A percentile compares a stretch with the other conserved stretches of the same genome.
phyloP scores from a whole-genome alignment of 352 stramenopile species.

The Phytophthora cryptogea region DNA sequence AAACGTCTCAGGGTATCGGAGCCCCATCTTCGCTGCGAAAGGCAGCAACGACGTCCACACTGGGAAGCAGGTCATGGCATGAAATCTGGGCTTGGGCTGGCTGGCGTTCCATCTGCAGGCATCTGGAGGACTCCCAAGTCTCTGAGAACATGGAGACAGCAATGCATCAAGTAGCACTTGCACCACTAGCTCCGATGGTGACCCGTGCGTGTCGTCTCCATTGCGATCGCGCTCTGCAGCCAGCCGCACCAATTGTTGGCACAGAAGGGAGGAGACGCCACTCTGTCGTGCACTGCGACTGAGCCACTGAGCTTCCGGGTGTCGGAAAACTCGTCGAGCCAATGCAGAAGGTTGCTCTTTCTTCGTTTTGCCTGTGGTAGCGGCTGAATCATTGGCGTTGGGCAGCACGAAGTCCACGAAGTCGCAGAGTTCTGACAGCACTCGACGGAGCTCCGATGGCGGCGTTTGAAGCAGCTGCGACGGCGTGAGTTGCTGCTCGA shows the following conservation, averaged over 20 bases:
- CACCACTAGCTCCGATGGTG: slow-evolving; percentile 27
- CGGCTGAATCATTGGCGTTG: background rate
- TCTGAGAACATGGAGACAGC: slow-evolving; percentile 38
- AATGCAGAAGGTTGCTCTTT: slow-evolving; percentile 1
- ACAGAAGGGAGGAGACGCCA: slow-evolving; percentile 52
- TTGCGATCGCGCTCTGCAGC: slow-evolving; percentile 7
- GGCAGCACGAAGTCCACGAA: slow-evolving; percentile 43
- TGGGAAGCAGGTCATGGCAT: slow-evolving; percentile 63
- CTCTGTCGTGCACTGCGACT: slow-evolving; percentile 60
- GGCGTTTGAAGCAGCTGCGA: slow-evolving; percentile 30
- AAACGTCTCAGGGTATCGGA: slow-evolving; percentile 35
- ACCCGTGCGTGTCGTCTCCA: slow-evolving; percentile 7
- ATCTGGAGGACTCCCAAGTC: slow-evolving; percentile 21
- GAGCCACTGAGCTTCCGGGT: slow-evolving; percentile 58
- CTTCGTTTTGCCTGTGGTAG: background rate
- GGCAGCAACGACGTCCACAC: slow-evolving; percentile 64
- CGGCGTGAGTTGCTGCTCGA: slow-evolving; percentile 42
- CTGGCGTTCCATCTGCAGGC: slow-evolving; percentile 51
- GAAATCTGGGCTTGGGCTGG: slow-evolving; percentile 55
- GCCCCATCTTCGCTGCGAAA: slow-evolving; percentile 48
- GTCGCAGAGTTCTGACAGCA: slow-evolving; percentile 49
- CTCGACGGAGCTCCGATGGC: slow-evolving; percentile 34
- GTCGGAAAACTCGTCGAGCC: slow-evolving; percentile 40
- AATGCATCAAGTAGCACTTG: slow-evolving; percentile 57
- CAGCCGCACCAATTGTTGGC: slow-evolving; percentile 51